Evolutionary conservation across 2,329 filamentous ascomycete species (phyloP).

Genomic region (Penicillium janthinellum): DNA sequence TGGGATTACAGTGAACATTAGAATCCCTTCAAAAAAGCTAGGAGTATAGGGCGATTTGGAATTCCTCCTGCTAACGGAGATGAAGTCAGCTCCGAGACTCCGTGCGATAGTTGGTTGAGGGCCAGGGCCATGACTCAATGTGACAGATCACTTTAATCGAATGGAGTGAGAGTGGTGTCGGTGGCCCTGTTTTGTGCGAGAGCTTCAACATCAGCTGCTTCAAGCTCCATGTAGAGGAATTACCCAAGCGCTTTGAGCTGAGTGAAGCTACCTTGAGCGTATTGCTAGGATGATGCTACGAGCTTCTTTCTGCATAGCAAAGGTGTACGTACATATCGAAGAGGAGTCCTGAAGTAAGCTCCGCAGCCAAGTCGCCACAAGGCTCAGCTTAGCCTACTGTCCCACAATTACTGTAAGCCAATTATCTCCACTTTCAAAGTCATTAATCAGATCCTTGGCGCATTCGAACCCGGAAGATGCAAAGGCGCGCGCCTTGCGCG

Average conservation of each 20-base stretch:
- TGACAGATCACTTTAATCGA: background rate
- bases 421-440: background rate
- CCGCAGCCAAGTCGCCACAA: background rate
- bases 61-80: background rate
- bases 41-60: background rate
- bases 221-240: background rate
- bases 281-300: background rate
- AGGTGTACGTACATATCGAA: background rate
- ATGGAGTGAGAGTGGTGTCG: background rate
- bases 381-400: background rate
- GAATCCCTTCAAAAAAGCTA: too few species aligned
- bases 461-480: background rate
- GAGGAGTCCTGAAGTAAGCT: background rate
- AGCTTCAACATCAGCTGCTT: background rate
- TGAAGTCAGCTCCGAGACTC: background rate
- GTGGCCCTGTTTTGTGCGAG: background rate
- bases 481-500: constrained; percentile 4
- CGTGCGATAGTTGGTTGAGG: constrained; percentile 1
- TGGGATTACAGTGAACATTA: background rate
- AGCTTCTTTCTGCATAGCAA: background rate
- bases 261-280: background rate
- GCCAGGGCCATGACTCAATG: background rate
- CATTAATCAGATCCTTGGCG: background rate
- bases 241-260: background rate
- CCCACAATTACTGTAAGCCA: background rate